Evolutionary conservation across 805 yeast species (phyloP).

Genomic region (Suhomyces vadensis): DNA sequence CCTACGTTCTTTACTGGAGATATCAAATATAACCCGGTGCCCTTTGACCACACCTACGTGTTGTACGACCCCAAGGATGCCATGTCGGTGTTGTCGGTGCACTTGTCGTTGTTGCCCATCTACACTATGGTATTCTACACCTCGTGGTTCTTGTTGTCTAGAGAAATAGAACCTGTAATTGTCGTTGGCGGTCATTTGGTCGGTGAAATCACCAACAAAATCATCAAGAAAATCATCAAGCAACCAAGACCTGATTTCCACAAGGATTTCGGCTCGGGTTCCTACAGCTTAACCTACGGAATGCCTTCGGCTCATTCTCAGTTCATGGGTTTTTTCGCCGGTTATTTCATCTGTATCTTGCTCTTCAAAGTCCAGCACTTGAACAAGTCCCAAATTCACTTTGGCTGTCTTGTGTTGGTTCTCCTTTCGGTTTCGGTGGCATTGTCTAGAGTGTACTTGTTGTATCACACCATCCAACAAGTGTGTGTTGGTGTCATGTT

Average conservation of each 20-base stretch:
- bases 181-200: slow-evolving; percentile 83
- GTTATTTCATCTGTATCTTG: slow-evolving; percentile 50
- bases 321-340: slow-evolving; percentile 85
- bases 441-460: slow-evolving; percentile 71
- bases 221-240: slow-evolving; percentile 61
- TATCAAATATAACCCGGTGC: slow-evolving; percentile 37
- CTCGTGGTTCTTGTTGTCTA: slow-evolving; percentile 76
- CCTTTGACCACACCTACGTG: slow-evolving; percentile 86
- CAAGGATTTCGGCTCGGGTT: slow-evolving; percentile 45
- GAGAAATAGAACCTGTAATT: slow-evolving; percentile 84
- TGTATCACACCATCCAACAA: slow-evolving; percentile 75
- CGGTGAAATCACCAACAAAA: slow-evolving; percentile 70
- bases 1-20: slow-evolving; percentile 18
- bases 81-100: slow-evolving; percentile 62
- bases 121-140: slow-evolving; percentile 74
- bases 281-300: slow-evolving; percentile 67
- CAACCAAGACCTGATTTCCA: slow-evolving; percentile 75
- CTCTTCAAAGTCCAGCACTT: slow-evolving; percentile 44
- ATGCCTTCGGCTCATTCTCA: slow-evolving; percentile 98
- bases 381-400: slow-evolving; percentile 21
- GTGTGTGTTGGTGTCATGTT: slow-evolving; percentile 68
- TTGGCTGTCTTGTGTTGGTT: slow-evolving; percentile 29
- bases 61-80: slow-evolving; percentile 69
- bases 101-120: slow-evolving; percentile 79
- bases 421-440: slow-evolving; percentile 47